A percentile compares a stretch with the other conserved stretches of the same genome.
Conservation (phyloP, 495 filamentous ascomycete species). For the Aeminium ludgeri region DNA sequence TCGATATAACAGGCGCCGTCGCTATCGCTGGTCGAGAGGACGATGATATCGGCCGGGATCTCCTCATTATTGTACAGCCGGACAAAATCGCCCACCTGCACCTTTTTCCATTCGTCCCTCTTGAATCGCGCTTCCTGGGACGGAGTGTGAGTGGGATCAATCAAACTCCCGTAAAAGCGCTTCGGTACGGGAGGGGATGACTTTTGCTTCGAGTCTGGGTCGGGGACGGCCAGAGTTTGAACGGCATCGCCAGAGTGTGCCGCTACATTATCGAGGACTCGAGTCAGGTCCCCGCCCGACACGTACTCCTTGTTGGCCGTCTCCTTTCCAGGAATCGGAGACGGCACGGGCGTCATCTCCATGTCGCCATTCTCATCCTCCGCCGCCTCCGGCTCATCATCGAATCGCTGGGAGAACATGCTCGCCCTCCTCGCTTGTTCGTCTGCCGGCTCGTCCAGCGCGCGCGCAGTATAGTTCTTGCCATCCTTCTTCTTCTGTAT, state of each 20-base stretch:
- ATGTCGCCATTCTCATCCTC: conserved; percentile 37
- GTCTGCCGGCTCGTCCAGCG: conserved; percentile 28
- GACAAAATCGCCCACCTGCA: conserved; percentile 92
- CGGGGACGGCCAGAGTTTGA: conserved; percentile 11
- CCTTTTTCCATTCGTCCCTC: conserved; percentile 84
- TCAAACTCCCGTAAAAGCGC: conserved; percentile 44
- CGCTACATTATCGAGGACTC: conserved; percentile 17
- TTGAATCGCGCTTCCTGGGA: conserved; percentile 63
- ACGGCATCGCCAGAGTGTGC: conserved; percentile 3
- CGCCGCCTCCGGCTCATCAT: conserved; percentile 29
- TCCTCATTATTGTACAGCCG: conserved; percentile 93
- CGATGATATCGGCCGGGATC: conserved; percentile 85
- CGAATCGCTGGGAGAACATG: conserved; percentile 36
- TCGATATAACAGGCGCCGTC: conserved; percentile 96
- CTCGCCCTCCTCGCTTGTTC: conserved; percentile 35
- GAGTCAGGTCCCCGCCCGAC: conserved; percentile 21
- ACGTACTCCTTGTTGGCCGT: conserved; percentile 14
- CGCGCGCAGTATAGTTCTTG: conserved; percentile 29
- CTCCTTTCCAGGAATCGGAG: conserved; percentile 45
- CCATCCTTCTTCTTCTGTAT: conserved; percentile 26
- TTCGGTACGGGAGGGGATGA: not conserved
- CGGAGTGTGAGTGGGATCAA: conserved; percentile 41
- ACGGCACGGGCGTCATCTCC: conserved; percentile 91
- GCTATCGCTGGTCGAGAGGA: conserved; percentile 85
- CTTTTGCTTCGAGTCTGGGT: not conserved